Base-by-base conservation (phyloP, 2,329 filamentous ascomycete species). In the Coniochaeta sp. region DNA sequence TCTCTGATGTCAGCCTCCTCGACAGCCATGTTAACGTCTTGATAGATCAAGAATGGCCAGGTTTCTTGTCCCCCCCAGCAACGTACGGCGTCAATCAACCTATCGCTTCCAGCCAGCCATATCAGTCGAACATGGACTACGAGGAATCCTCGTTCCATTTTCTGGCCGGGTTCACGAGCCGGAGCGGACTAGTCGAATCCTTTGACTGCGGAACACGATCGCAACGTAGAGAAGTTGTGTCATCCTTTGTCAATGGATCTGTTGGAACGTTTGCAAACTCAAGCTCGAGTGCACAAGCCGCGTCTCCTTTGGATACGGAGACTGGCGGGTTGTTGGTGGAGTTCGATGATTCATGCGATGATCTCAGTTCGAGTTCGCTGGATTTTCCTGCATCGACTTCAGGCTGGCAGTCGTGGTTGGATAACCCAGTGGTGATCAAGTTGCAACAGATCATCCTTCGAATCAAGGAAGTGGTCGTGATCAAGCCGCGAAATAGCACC, bases 181-280 rank as follows among this genome's bases (percentile, higher is more conserved):
- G 71, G 26, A 72, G 70, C 0, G 73, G 73, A 1, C 63, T 75
- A 9, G 66, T 73, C 1, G 62, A 64, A 14, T 74, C 72, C 14
- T 75, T 74, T 61, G 73, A 74, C 32, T 74, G 73, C 32, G 71
- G 69, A 4, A 74, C 71, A 1, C 63, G 68, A 2, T 60, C 64
- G 6, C 69, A 74, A 50, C 64, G 73, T n/a, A 66, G 69, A 26
- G 63, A 69, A 42, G 62, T 70, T 16, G 57, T 70, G 1, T 58
- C 65, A 16, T 24, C 58, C 14, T 66, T 67, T 34, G 42, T 61
- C 16, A 9, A 40, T n/a, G n/a, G n/a, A 9, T 36, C 34, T n/a
- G n/a, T n/a, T n/a, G n/a, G n/a, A 36, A 26, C 58, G 26, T 22
- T 47, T 10, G 19, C 24, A 26, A 14, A 4, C 42, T 8, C 22